Base-by-base conservation (phyloP, 345 rosid species). In the Eucalyptus curtisii region DNA sequence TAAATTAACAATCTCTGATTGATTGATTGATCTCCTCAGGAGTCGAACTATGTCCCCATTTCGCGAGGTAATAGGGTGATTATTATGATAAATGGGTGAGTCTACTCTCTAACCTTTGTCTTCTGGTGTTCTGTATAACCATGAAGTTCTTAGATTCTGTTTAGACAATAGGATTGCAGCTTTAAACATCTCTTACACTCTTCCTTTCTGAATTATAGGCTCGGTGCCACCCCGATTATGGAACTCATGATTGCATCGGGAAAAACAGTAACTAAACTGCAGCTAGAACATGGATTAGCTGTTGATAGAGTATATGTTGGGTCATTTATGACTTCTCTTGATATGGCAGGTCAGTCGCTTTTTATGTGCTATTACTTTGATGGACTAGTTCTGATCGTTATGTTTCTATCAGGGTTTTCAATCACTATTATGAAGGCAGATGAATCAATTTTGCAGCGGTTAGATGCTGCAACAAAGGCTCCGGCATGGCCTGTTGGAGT, bases 221-320 rank as follows among this genome's bases (percentile, higher is more conserved):
- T 98, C 86, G 99, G 99, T 86, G 97, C 95, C 86, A 98, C 99
- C 68, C 99, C 99, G 66, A 64, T 90, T 44, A 96, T 97, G 99
- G 99, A 98, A 88, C 94, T 98, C 89, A 94, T 96, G 98, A 96
- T 98, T 93, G 98, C 96, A 87, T 93, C 97, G n/a, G 97, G 99
- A 90, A 97, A 95, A 90, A 95, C 97, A 85, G 97, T 95, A 86
- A 96, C 98, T 89, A 93, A 93, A 55, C 89, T 98, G 95, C 98
- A 98, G 93, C 90, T 98, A 90, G 97, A 96, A 88, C 97, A 96
- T 90, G 99, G 98, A 88, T 92, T 98, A 79, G 97, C 98, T 87
- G 97, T 97, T 90, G 99, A 96, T 90, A 96, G 99, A 95, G 99
- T 98, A 87, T 98, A 98, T 86, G 95, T 99, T 53, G 98, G 99